Percentiles rank a stretch among this genome's conserved stretches.
These are phyloP conservation scores for Xeromyces bisporus DNA, from an alignment of 495 filamentous ascomycete genomes.

Conservation along the genomic window DNA sequence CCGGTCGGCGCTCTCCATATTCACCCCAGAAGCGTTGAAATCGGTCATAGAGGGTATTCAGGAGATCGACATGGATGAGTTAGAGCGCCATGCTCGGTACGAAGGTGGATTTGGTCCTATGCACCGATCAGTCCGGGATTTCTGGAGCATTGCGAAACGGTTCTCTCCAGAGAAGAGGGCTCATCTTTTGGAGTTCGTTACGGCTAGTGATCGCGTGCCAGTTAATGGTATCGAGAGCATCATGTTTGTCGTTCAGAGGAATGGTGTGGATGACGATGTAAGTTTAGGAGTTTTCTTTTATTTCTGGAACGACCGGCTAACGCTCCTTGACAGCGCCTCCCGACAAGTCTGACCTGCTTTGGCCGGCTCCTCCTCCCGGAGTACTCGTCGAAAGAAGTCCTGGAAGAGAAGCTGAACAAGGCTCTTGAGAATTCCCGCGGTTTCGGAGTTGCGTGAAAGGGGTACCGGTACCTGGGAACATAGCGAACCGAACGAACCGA, in stretches of 20 bases:
- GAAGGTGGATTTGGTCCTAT: slow-evolving; percentile 55
- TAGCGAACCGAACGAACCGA: too few species aligned
- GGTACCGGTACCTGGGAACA: too few species aligned
- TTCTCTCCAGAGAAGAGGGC: slow-evolving; percentile 50
- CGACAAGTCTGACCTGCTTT: slow-evolving; percentile 79
- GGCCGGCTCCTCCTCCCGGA: slow-evolving; percentile 71
- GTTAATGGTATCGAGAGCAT: slow-evolving; percentile 65
- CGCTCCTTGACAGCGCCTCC: slow-evolving; percentile 37
- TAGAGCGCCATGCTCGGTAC: slow-evolving; percentile 55
- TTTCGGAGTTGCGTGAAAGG: slow-evolving; percentile 66
- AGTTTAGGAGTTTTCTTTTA: slow-evolving; percentile 5
- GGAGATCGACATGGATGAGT: slow-evolving; percentile 53
- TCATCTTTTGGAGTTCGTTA: slow-evolving; percentile 81
- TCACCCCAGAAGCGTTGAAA: slow-evolving; percentile 53
- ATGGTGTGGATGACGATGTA: slow-evolving; percentile 47
- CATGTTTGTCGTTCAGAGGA: slow-evolving; percentile 67
- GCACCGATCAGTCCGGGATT: slow-evolving; percentile 52
- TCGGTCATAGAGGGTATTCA: slow-evolving; percentile 66
- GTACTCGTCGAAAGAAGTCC: slow-evolving; percentile 48
- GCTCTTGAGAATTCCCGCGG: slow-evolving; percentile 82
- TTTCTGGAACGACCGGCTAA: slow-evolving; percentile 3
- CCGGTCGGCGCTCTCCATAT: slow-evolving; percentile 48
- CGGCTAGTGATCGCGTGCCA: slow-evolving; percentile 77
- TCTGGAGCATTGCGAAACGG: slow-evolving; percentile 61
- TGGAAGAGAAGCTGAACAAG: slow-evolving; percentile 57